Evolutionary conservation across 139 green algal genomes (phyloP), one percentile per base, ranked within the genome.

Genomic region (Chlamydomonas sphaeroides): DNA sequence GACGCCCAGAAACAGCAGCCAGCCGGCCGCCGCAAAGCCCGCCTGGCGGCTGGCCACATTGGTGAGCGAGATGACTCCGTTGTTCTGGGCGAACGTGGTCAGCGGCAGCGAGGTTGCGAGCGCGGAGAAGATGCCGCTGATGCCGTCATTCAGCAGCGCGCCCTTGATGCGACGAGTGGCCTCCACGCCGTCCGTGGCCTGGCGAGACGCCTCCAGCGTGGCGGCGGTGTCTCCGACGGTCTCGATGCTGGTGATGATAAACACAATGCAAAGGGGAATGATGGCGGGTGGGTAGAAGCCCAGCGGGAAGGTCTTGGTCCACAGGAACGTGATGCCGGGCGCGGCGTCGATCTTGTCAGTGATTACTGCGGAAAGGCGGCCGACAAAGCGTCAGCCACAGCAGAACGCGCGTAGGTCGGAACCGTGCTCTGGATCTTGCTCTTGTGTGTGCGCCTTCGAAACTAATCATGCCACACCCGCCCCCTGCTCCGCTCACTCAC

Each of bases 11-110:
- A 94, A 61, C 28, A 94, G 72, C 30, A 95, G 88, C 89, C 88
- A 94, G 74, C 81, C 53, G 21, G 85, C 90, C 51, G 79, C 90
- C 3, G 84, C 85, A 49, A 83, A 90, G 68, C 90, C 92, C 2
- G 93, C 91, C 63, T 88, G 69, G 49, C 88, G 85, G 2, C 88
- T 90, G 0, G 89, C 88, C 36, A 91, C 91, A 61, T 79, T 77
- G 56, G 93, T 95, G 32, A 97, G 86, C 15, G 85, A 66, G 59
- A 97, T 97, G 42, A 97, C 90, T 17, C 93, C 94, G 53, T 97
- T 97, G 88, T 97, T 97, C 85, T 81, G 81, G 1, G 93, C 89
- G 79, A 95, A 95, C 35, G 93, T 95, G 65, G 91, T 95, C 42
- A 90, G 84, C 42, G 93, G 93, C 76, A 93, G 80, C 8, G 87